Conservation (phyloP, 2,329 filamentous ascomycete species). For the Nakataea oryzae region DNA sequence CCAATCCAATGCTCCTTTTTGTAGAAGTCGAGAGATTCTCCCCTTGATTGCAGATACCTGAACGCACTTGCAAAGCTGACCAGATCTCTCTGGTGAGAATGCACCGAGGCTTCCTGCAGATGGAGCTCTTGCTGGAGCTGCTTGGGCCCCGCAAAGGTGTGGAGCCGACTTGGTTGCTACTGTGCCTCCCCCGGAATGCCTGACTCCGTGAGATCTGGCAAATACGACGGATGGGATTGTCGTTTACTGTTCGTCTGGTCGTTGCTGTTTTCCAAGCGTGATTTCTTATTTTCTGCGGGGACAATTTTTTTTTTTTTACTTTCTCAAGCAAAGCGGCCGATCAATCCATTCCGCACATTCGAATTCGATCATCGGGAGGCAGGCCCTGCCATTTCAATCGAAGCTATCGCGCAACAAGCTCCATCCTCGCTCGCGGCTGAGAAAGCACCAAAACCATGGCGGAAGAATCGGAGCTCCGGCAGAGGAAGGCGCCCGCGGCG, state of each 20-base stretch:
- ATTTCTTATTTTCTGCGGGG: neutral
- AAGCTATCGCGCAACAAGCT: neutral
- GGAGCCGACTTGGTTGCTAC: neutral
- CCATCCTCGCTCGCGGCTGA: neutral
- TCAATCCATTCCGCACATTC: neutral
- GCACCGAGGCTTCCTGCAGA: neutral
- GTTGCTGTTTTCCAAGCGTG: neutral
- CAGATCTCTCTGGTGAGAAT: neutral
- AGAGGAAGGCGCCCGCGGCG: slow-evolving; percentile 1
- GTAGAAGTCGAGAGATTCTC: neutral
- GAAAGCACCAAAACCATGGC: neutral
- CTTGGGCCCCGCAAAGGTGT: neutral
- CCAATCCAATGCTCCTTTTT: neutral
- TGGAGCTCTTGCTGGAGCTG: neutral
- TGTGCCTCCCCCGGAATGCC: neutral
- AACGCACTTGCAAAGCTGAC: neutral
- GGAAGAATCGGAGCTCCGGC: slow-evolving; percentile 2
- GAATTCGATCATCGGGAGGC: neutral
- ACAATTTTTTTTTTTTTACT: neutral
- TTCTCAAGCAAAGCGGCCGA: too few relatives aligned
- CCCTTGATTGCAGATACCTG: neutral
- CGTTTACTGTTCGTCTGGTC: neutral
- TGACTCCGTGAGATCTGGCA: neutral
- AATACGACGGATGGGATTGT: neutral
- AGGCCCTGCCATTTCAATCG: neutral